Base-by-base conservation (phyloP, 2,329 filamentous ascomycete genomes). In the Colletotrichum godetiae region DNA sequence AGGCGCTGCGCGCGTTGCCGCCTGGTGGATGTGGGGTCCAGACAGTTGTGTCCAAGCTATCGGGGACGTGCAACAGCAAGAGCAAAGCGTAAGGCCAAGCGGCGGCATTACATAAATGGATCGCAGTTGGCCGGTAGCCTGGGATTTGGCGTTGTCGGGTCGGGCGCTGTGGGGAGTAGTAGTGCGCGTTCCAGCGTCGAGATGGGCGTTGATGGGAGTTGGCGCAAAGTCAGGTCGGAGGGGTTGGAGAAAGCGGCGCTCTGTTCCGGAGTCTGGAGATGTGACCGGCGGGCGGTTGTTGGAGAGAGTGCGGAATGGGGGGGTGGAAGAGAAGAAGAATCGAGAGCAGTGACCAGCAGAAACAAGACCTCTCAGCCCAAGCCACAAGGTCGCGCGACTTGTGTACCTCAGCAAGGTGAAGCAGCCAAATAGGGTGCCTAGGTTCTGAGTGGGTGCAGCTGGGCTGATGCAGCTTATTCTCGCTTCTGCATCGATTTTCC, bases 1-100 rank as follows among this genome's bases (percentile, higher is more conserved):
- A 46, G 72, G 72, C 72, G 72, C 72, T 74, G 72, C 62, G 68
- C 71, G 71, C 72, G 72, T 74, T 72, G 72, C 68, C 72, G 72
- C 68, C 68, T 74, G 68, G 68, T 72, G 68, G 72, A 22, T 72
- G 68, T 71, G 72, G 72, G 68, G 72, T 72, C 53, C 62, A 72
- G 68, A 67, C 57, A 63, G 71, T 73, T 72, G 37, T 59, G 72
- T 72, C 72, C 68, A 72, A 71, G 72, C 68, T 68, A 63, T 74
- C 68, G 62, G 68, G 52, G 72, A 67, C 53, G 68, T 72, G 68
- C 68, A 63, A 58, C 52, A 70, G 57, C 58, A 57, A 65, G 33
- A 61, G 55, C 66, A 73, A 67, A 73, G 71, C 67, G 67, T 67
- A 71, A 71, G 35, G 70, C 66, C 58, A 62, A 72, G 69, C 58